These are phyloP conservation scores for Neofusicoccum umdonicola DNA, from an alignment of 2,329 filamentous ascomycete species.

Conservation along the genomic window DNA sequence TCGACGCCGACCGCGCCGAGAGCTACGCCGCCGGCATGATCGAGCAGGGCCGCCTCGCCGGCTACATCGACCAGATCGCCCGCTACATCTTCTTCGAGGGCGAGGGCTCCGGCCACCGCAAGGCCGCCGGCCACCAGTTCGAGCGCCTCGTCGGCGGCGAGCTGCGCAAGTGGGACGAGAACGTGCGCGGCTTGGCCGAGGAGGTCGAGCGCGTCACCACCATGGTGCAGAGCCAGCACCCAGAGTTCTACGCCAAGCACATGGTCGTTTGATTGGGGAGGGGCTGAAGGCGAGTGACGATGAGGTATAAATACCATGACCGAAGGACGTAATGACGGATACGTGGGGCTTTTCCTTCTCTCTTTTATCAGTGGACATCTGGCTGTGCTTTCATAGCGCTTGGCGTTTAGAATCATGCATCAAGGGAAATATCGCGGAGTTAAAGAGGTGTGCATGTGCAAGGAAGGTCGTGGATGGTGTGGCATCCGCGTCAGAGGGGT, in stretches of 20 bases:
- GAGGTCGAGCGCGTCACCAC: conserved; percentile 86
- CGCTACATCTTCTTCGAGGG: conserved; percentile 84
- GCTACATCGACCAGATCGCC: conserved; percentile 92
- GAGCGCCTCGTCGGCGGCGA: conserved; percentile 62
- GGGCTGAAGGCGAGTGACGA: neutral
- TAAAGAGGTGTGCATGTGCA: neutral
- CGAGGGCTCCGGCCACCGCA: conserved; percentile 67
- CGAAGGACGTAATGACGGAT: neutral
- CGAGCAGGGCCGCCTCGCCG: conserved; percentile 83
- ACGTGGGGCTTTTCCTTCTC: neutral
- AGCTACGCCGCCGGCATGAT: conserved; percentile 93
- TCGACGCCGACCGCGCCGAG: conserved; percentile 79
- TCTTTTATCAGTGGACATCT: neutral
- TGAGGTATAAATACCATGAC: neutral
- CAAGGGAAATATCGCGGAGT: neutral
- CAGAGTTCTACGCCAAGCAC: conserved; percentile 49
- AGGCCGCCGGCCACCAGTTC: conserved; percentile 62
- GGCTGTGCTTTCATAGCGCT: neutral
- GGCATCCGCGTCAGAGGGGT: too few relatives aligned
- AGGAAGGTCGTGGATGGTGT: too few relatives aligned
- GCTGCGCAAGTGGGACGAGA: conserved; percentile 82
- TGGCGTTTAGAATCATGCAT: neutral
- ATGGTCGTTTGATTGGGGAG: conserved; percentile 9
- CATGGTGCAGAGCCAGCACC: conserved; percentile 75
- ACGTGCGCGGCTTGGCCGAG: conserved; percentile 81